Evolutionary conservation across 805 yeast genomes (phyloP), one percentile per base, ranked within the genome.

Genomic region (Schizosaccharomyces osmophilus): DNA sequence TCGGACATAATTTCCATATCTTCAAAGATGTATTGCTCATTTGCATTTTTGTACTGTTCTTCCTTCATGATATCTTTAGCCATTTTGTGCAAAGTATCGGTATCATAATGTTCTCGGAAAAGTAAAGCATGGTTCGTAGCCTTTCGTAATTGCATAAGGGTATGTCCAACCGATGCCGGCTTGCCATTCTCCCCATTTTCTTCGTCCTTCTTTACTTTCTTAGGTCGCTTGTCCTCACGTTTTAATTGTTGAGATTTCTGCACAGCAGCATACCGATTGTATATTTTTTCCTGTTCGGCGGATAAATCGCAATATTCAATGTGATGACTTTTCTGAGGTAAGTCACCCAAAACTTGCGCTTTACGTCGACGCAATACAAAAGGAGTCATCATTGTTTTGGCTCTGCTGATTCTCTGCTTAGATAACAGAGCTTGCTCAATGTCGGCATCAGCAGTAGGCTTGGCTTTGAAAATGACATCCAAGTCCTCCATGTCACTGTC

Each of bases 331-430:
- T 93, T 93, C 39, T 78, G 76, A 0, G 98, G 98, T 63, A 93
- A 75, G 69, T 93, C 90, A 69, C 85, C 80, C 71, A 93, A 78
- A 8, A 93, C 98, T 72, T 90, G 97, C 62, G 80, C 85, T 73
- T 93, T 93, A 69, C 83, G 84, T 70, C 99, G 82, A 72, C 99
- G 79, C 67, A 93, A 75, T 8, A 93, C 90, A 73, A 93, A 93
- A 3, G 99, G 99, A 2, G 94, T 85, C 97, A 93, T 90, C 97
- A 93, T 90, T 4, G 94, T 84, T 70, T 87, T 87, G 3, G 99
- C 99, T 69, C 88, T 85, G 43, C 82, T 78, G 64, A 93, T 88
- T 0, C 98, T 94, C 72, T 90, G 95, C 65, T 84, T 85, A 0
- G 97, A 87, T 51, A 93, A 73, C 55, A 93, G 75, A 1, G 95